These are phyloP conservation scores for Pyrenopolyporus hunteri DNA, from an alignment of 495 filamentous ascomycete genomes.

Conservation along the genomic window DNA sequence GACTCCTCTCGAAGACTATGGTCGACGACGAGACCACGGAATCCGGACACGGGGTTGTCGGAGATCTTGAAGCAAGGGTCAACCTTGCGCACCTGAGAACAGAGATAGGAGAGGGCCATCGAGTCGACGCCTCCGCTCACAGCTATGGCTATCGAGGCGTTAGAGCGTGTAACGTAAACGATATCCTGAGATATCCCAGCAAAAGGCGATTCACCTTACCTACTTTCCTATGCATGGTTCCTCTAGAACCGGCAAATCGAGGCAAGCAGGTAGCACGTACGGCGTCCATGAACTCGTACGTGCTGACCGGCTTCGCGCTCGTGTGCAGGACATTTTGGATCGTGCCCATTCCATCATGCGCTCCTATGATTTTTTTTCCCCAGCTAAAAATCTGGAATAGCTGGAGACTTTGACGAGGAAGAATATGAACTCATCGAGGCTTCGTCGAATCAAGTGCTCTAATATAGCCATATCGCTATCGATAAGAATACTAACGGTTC, in stretches of 20 bases:
- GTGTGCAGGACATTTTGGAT: slow-evolving; percentile 49
- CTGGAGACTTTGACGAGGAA: neutral
- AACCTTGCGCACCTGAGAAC: slow-evolving; percentile 46
- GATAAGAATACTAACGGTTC: too few relatives aligned
- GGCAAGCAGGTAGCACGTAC: slow-evolving; percentile 58
- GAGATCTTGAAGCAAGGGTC: slow-evolving; percentile 39
- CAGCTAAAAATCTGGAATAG: slow-evolving; percentile 2
- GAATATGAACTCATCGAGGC: neutral
- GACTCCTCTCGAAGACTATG: slow-evolving; percentile 76
- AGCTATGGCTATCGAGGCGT: slow-evolving; percentile 66
- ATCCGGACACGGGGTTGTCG: slow-evolving; percentile 47
- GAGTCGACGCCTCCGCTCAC: slow-evolving; percentile 95
- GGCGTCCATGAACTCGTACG: slow-evolving; percentile 59
- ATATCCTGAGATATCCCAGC: neutral
- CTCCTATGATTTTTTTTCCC: neutral
- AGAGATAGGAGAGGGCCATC: slow-evolving; percentile 89
- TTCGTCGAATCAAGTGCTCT: too few relatives aligned
- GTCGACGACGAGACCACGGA: slow-evolving; percentile 77
- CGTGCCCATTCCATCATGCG: slow-evolving; percentile 53
- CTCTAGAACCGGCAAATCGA: slow-evolving; percentile 44
- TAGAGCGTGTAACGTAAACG: neutral
- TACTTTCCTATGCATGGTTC: slow-evolving; percentile 36
- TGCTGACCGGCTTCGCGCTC: slow-evolving; percentile 53
- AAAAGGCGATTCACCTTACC: slow-evolving; percentile 38
- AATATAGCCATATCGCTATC: too few relatives aligned